These are phyloP conservation scores for Microcyclospora tardicrescens DNA, from an alignment of 2,329 filamentous ascomycete genomes.

Conservation along the genomic window DNA sequence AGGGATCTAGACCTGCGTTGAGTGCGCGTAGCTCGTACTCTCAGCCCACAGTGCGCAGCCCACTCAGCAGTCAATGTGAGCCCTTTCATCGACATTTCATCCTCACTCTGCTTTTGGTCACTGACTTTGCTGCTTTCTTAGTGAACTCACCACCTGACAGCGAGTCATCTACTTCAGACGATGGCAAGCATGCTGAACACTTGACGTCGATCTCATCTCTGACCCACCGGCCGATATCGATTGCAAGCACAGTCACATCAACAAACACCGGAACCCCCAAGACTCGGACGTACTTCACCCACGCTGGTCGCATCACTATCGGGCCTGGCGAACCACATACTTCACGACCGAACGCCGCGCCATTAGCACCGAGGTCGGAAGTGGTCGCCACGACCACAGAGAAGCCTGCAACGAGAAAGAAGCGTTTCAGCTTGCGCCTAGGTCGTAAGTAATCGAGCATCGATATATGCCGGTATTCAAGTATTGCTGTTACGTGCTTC, in stretches of 20 bases:
- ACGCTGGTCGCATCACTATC: slow-evolving; percentile 15
- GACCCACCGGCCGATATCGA: slow-evolving; percentile 1
- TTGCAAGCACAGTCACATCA: slow-evolving; percentile 2
- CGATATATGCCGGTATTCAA: too few species aligned
- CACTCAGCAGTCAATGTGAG: slow-evolving; percentile 16
- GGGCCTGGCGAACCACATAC: too few species aligned
- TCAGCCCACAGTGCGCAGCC: slow-evolving; percentile 10
- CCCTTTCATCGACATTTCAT: too few species aligned
- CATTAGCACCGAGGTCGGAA: not conserved
- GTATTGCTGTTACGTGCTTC: too few species aligned
- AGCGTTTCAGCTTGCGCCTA: slow-evolving; percentile 15
- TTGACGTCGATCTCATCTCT: slow-evolving; percentile 5
- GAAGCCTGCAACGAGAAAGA: slow-evolving; percentile 11
- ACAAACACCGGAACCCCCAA: slow-evolving; percentile 8
- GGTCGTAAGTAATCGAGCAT: too few species aligned
- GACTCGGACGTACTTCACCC: slow-evolving; percentile 19
- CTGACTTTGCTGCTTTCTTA: too few species aligned
- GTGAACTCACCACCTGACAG: slow-evolving; percentile 14
- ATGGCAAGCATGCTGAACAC: slow-evolving; percentile 5
- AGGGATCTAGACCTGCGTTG: too few species aligned
- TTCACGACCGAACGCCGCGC: slow-evolving; percentile 1
- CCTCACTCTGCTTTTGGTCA: too few species aligned
- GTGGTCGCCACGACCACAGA: slow-evolving; percentile 1
- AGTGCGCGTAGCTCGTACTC: too few species aligned
- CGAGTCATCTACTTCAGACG: slow-evolving; percentile 10